Evolutionary conservation across 441 rosid species (phyloP).

Genomic region (Eruca vesicaria): DNA sequence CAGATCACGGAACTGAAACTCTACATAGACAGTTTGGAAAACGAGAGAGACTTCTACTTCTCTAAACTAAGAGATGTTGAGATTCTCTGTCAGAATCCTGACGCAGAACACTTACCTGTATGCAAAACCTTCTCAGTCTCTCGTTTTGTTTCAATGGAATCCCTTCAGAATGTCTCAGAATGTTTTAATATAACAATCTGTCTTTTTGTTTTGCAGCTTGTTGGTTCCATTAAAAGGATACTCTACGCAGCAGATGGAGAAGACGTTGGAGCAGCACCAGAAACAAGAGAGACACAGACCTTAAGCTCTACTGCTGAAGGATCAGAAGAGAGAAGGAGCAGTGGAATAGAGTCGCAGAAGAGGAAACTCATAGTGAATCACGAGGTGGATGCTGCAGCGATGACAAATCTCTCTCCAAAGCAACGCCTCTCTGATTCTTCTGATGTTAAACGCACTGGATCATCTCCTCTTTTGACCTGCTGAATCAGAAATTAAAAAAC

Average conservation of each 20-base stretch:
- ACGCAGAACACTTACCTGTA: slow-evolving; percentile 67
- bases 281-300: slow-evolving; percentile 52
- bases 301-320: slow-evolving; percentile 72
- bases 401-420: slow-evolving; percentile 69
- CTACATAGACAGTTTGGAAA: slow-evolving; percentile 90
- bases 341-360: slow-evolving; percentile 56
- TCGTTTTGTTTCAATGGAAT: not conserved
- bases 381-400: slow-evolving; percentile 74
- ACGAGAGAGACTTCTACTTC: slow-evolving; percentile 96
- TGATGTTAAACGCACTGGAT: slow-evolving; percentile 82
- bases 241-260: slow-evolving; percentile 79
- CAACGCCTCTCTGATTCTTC: slow-evolving; percentile 86
- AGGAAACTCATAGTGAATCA: slow-evolving; percentile 68
- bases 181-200: not conserved
- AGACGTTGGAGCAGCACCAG: slow-evolving; percentile 53
- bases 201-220: slow-evolving; percentile 47
- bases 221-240: slow-evolving; percentile 72
- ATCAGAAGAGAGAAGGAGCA: slow-evolving; percentile 60
- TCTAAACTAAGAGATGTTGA: slow-evolving; percentile 86
- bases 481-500: slow-evolving; percentile 31
- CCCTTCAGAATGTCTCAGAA: not conserved
- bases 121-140: slow-evolving; percentile 2
- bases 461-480: slow-evolving; percentile 83
- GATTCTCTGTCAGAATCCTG: slow-evolving; percentile 78
- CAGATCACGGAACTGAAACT: slow-evolving; percentile 94